A percentile compares a stretch with the other conserved stretches of the same genome.
Evolutionary conservation across 2,329 filamentous ascomycete species (phyloP).

Genomic region (Fusarium sambucinum): DNA sequence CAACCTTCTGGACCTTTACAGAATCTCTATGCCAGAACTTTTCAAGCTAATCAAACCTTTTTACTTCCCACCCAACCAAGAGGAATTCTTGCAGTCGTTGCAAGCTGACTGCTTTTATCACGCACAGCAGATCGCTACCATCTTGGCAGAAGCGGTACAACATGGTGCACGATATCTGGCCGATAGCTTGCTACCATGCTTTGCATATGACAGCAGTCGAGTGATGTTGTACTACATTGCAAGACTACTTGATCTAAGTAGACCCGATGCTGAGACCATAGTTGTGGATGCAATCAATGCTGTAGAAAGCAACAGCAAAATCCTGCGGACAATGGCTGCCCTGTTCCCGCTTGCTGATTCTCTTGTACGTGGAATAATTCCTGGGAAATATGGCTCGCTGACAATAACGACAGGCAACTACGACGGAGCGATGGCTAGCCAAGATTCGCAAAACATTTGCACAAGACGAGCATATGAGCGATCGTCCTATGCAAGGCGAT

Average conservation of each 20-base stretch:
- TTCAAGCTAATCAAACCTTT: conserved; percentile 59
- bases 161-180: conserved; percentile 58
- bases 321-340: conserved; percentile 54
- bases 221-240: conserved; percentile 63
- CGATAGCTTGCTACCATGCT: conserved; percentile 60
- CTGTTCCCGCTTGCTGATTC: conserved; percentile 57
- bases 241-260: conserved; percentile 55
- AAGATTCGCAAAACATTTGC: conserved; percentile 53
- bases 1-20: conserved; percentile 60
- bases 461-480: conserved; percentile 47
- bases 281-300: conserved; percentile 55
- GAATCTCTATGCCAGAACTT: conserved; percentile 60
- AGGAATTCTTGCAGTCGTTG: conserved; percentile 53
- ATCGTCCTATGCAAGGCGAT: conserved; percentile 34
- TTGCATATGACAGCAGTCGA: conserved; percentile 61
- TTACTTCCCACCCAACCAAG: conserved; percentile 55
- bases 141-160: conserved; percentile 55
- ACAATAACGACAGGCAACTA: conserved; percentile 49
- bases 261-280: conserved; percentile 52
- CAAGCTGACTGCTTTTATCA: conserved; percentile 56
- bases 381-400: neutral
- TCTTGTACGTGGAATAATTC: conserved; percentile 48
- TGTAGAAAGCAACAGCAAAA: conserved; percentile 56
- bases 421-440: conserved; percentile 55
- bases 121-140: conserved; percentile 54